Evolutionary conservation across 805 yeast species (phyloP), one percentile per base, ranked within the genome.

Genomic region (Nakazawaea wickerhamii): DNA sequence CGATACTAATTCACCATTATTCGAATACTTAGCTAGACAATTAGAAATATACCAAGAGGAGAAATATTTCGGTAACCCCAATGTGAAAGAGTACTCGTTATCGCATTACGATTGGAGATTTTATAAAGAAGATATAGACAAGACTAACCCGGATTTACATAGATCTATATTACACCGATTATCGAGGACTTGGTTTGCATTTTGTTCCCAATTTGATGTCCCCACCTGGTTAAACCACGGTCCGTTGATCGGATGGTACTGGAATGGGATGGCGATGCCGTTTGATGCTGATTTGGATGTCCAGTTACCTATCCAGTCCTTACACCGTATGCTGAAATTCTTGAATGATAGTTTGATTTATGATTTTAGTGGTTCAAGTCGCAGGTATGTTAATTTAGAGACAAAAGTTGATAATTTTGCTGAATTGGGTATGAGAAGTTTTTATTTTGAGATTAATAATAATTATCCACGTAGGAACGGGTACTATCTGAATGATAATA

Each of bases 231-330:
- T 54, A 37, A 48, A 49, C 45, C 45, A 55, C 7, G 57, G 57
- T 10, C 50, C 55, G 11, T 31, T 43, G 22, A 37, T 46, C 7
- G 44, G 45, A n/a, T 55, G 56, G 56, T 67, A 63, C 52, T 67
- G 71, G 70, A 57, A 67, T 48, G 71, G 68, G 2, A 45, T 61
- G 38, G 50, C 60, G 32, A 64, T 68, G 43, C 73, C 74, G 3
- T 68, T 70, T 70, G 74, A 69, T 43, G 57, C 52, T 34, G 73
- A 69, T 51, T 52, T 67, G 27, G 74, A 68, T 49, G 64, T 45
- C 47, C 69, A 36, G 51, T 57, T 43, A 54, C 52, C 70, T 4
- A 70, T 67, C 38, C 64, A 65, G 63, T 70, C 67, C 22, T 55
- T 68, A 41, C 70, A 66, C 47, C 49, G 45, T 22, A 36, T 69